Conservation (phyloP, 805 yeast genomes). For the Kodamaea kakaduensis region DNA sequence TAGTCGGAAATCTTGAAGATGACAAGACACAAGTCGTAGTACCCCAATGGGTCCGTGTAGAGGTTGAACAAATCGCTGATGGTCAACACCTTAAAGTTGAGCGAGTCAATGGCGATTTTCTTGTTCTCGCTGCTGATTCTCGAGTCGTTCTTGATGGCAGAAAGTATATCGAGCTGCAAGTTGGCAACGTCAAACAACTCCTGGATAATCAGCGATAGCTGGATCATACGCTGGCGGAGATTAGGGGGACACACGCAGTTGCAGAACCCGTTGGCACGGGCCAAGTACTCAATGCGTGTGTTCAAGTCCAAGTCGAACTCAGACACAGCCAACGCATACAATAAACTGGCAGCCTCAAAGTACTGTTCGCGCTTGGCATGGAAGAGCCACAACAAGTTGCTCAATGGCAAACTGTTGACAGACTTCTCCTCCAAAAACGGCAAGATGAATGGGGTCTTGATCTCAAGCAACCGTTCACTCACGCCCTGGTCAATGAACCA, state of each 20-base stretch:
- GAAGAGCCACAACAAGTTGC: constrained; percentile 84
- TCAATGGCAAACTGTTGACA: constrained; percentile 60
- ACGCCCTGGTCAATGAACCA: constrained; percentile 83
- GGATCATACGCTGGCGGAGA: constrained; percentile 71
- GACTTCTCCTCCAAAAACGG: constrained; percentile 72
- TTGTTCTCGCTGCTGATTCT: constrained; percentile 49
- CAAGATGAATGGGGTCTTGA: constrained; percentile 77
- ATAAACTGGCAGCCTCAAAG: constrained; percentile 75
- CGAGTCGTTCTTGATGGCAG: constrained; percentile 47
- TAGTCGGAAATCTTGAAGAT: constrained; percentile 83
- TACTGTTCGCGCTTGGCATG: constrained; percentile 78
- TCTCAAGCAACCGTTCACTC: constrained; percentile 69
- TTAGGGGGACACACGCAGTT: constrained; percentile 77
- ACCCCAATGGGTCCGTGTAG: constrained; percentile 83
- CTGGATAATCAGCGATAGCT: constrained; percentile 62
- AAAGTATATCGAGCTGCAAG: constrained; percentile 66
- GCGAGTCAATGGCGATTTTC: constrained; percentile 45
- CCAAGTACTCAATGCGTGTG: constrained; percentile 79
- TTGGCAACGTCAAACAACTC: constrained; percentile 84
- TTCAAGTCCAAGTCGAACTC: constrained; percentile 63
- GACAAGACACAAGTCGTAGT: constrained; percentile 73
- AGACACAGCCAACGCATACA: constrained; percentile 67
- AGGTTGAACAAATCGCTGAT: constrained; percentile 80
- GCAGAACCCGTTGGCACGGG: constrained; percentile 91
- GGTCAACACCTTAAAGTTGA: constrained; percentile 63